phyloP scores from a whole-genome alignment of 768 basidiomycete genomes.

The Lentinula lateritia region DNA sequence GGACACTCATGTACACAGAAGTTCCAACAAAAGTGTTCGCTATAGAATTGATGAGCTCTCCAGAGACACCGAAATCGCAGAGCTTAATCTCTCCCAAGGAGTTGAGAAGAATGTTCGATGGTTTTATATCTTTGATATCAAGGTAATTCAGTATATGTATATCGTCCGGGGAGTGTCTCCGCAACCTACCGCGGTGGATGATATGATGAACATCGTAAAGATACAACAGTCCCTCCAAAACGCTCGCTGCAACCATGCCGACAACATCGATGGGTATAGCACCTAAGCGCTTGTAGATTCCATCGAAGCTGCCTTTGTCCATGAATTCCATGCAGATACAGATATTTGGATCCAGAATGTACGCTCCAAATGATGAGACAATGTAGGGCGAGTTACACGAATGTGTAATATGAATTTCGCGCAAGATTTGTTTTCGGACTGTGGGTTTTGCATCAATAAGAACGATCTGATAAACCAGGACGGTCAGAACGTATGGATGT shows the following conservation, averaged over 20 bases:
- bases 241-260: conserved; percentile 89
- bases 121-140: conserved; percentile 23
- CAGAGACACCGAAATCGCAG: conserved; percentile 98
- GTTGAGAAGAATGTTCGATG: conserved; percentile 95
- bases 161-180: conserved; percentile 16
- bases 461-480: conserved; percentile 63
- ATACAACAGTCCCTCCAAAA: conserved; percentile 91
- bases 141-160: neutral
- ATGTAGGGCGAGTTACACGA: conserved; percentile 92
- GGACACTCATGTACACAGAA: conserved; percentile 97
- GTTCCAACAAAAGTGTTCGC: conserved; percentile 99
- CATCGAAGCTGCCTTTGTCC: conserved; percentile 92
- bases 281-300: conserved; percentile 94
- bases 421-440: conserved; percentile 94
- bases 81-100: conserved; percentile 96
- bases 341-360: conserved; percentile 94
- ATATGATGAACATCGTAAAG: conserved; percentile 96
- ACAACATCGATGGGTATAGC: conserved; percentile 91
- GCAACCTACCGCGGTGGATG: conserved; percentile 82
- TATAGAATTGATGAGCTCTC: conserved; percentile 97
- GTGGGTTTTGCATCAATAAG: conserved; percentile 95
- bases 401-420: conserved; percentile 98
- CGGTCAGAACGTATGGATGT: neutral
- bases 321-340: conserved; percentile 98
- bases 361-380: conserved; percentile 96